Percentiles rank a stretch among this genome's conserved stretches.
Evolutionary conservation across 2,329 filamentous ascomycete species (phyloP).

Genomic region (Fusarium tjaetaba): DNA sequence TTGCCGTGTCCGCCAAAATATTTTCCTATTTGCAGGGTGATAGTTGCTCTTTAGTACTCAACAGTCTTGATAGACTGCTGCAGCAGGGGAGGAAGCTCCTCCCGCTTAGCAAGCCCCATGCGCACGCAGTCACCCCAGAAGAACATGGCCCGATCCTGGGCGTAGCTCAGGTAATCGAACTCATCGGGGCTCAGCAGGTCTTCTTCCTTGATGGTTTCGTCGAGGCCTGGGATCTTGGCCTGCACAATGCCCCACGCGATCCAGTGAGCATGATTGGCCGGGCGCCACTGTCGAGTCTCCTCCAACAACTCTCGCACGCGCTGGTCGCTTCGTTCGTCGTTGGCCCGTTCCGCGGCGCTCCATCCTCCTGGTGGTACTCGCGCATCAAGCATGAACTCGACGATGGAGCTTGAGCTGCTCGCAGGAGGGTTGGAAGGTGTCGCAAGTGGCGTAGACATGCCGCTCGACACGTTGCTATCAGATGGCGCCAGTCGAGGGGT

Average conservation of each 20-base stretch:
- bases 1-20: neutral
- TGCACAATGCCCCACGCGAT: slow-evolving; percentile 97
- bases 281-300: slow-evolving; percentile 85
- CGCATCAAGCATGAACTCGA: slow-evolving; percentile 86
- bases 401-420: slow-evolving; percentile 66
- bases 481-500: slow-evolving; percentile 61
- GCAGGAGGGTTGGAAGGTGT: slow-evolving; percentile 45
- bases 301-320: slow-evolving; percentile 77
- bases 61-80: slow-evolving; percentile 74
- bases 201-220: slow-evolving; percentile 53
- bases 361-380: slow-evolving; percentile 65
- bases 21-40: neutral
- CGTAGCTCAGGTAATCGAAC: slow-evolving; percentile 93
- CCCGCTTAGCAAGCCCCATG: slow-evolving; percentile 76
- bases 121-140: slow-evolving; percentile 92
- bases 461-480: slow-evolving; percentile 51
- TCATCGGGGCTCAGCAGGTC: slow-evolving; percentile 61
- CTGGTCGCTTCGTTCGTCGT: slow-evolving; percentile 72
- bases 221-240: slow-evolving; percentile 82
- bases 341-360: slow-evolving; percentile 63
- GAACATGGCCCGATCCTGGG: slow-evolving; percentile 89
- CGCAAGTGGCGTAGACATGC: slow-evolving; percentile 48
- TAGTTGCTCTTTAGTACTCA: slow-evolving; percentile 60
- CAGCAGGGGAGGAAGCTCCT: slow-evolving; percentile 80
- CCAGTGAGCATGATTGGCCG: slow-evolving; percentile 90